A percentile compares a stretch with the other conserved stretches of the same genome.
These are phyloP conservation scores for Eutreptiella sp. DNA, from an alignment of 208 protist genomes.

Conservation along the genomic window DNA sequence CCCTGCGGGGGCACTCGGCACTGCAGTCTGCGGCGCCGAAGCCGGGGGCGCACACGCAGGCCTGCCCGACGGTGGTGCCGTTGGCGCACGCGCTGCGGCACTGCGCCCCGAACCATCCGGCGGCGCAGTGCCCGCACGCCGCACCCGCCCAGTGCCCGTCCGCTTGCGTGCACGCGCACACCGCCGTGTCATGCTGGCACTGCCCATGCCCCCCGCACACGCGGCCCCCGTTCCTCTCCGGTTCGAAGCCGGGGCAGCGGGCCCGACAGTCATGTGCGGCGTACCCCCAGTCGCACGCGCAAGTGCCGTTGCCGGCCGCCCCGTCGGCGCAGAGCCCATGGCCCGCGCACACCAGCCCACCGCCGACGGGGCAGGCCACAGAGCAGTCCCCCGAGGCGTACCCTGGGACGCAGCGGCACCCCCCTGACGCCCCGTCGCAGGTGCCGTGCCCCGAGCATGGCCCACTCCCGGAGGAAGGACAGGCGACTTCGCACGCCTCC, in stretches of 20 bases:
- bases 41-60: no score
- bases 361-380: background rate
- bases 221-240: background rate
- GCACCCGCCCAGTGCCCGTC: slow-evolving; percentile 18
- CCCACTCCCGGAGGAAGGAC: background rate
- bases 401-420: background rate
- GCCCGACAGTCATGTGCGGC: slow-evolving; percentile 13
- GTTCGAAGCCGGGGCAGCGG: slow-evolving; percentile 9
- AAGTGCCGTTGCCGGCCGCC: slow-evolving; percentile 8
- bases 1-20: no score
- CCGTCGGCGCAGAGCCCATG: slow-evolving; percentile 14
- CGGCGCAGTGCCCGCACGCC: slow-evolving; percentile 3
- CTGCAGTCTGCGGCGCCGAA: no score
- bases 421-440: background rate
- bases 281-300: slow-evolving; percentile 21
- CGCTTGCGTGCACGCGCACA: background rate
- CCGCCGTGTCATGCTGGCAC: no score
- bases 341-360: background rate
- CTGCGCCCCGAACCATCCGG: slow-evolving; percentile 17
- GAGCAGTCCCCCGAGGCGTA: background rate
- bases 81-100: slow-evolving; percentile 10
- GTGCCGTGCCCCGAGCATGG: background rate
- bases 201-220: background rate
- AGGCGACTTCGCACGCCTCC: background rate
- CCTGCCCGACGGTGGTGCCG: no score